Conservation (phyloP, 352 stramenopile species). For the Phytophthora crassamura region DNA sequence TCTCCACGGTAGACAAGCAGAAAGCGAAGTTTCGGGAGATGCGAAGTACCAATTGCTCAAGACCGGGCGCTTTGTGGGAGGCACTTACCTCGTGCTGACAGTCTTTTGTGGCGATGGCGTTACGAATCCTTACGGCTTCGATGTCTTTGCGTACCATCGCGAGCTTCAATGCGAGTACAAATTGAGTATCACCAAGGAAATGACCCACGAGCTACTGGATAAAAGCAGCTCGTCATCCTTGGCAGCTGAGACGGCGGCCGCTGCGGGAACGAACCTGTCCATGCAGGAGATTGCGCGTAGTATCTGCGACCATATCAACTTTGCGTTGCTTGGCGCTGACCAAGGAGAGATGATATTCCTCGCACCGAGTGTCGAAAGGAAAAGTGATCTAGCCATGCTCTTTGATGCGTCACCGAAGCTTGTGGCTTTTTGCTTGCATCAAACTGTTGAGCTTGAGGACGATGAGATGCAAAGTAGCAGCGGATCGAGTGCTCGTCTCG, state of each 20-base stretch:
- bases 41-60: slow-evolving; percentile 72
- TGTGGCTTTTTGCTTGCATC: slow-evolving; percentile 53
- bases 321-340: slow-evolving; percentile 43
- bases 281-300: slow-evolving; percentile 72
- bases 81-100: slow-evolving; percentile 69
- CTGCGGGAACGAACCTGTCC: slow-evolving; percentile 70
- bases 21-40: slow-evolving; percentile 27
- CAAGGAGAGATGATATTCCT: slow-evolving; percentile 64
- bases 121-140: slow-evolving; percentile 74
- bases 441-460: slow-evolving; percentile 33
- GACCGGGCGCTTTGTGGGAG: slow-evolving; percentile 66
- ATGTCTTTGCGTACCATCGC: slow-evolving; percentile 61
- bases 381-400: slow-evolving; percentile 29
- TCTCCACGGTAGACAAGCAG: slow-evolving; percentile 30
- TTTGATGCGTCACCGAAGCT: slow-evolving; percentile 30
- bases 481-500: neutral
- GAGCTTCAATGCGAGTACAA: slow-evolving; percentile 58
- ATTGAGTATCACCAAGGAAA: slow-evolving; percentile 65
- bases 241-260: slow-evolving; percentile 61
- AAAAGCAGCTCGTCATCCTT: slow-evolving; percentile 60
- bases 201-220: slow-evolving; percentile 67
- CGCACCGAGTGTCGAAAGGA: slow-evolving; percentile 27
- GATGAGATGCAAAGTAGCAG: neutral
- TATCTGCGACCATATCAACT: slow-evolving; percentile 70
- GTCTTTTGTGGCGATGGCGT: slow-evolving; percentile 74